phyloP scores from a whole-genome alignment of 306 rosid species.

The Prunus padus region DNA sequence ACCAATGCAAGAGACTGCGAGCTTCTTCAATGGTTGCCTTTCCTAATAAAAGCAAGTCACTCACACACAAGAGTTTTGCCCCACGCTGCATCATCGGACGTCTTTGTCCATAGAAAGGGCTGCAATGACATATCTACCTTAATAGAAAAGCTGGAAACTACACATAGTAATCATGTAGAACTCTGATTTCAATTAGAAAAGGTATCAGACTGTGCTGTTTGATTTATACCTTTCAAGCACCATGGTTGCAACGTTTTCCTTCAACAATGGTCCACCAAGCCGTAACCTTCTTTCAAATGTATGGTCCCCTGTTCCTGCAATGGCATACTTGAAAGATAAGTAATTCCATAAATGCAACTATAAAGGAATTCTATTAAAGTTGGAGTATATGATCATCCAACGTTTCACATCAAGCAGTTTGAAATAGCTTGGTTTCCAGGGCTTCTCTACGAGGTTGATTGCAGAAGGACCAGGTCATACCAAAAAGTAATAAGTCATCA shows the following conservation, averaged over 20 bases:
- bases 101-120: conserved; percentile 98
- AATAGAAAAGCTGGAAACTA: conserved; percentile 13
- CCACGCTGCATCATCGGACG: conserved; percentile 88
- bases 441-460: no score
- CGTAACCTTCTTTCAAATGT: conserved; percentile 85
- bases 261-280: conserved; percentile 88
- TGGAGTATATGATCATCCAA: neutral
- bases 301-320: conserved; percentile 94
- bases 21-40: conserved; percentile 96
- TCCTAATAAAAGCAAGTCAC: conserved; percentile 95
- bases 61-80: conserved; percentile 91
- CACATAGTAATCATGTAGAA: neutral
- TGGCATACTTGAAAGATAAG: no score
- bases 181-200: conserved; percentile 1
- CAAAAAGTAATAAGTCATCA: no score
- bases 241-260: conserved; percentile 93
- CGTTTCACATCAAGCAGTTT: neutral
- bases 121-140: conserved; percentile 38
- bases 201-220: conserved; percentile 12
- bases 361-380: neutral
- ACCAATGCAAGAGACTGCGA: conserved; percentile 87
- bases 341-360: neutral
- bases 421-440: neutral
- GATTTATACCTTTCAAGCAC: conserved; percentile 88
- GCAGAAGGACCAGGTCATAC: no score